Conservation (phyloP, 2,329 filamentous ascomycete species). For the Gyromitra esculenta region DNA sequence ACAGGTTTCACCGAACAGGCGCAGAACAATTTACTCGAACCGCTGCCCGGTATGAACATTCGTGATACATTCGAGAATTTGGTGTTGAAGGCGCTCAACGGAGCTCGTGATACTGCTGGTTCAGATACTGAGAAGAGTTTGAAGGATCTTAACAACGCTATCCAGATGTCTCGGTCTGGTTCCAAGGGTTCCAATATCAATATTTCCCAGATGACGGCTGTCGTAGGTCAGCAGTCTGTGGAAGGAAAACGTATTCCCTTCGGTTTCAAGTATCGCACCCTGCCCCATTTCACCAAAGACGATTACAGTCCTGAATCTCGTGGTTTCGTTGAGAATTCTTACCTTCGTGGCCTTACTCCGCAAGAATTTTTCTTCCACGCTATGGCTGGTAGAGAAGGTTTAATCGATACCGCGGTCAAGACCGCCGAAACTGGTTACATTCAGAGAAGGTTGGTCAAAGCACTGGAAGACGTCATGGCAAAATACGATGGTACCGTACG, state of each 20-base stretch:
- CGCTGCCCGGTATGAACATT: slow-evolving; percentile 97
- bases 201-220: slow-evolving; percentile 98
- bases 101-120: slow-evolving; percentile 95
- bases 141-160: slow-evolving; percentile 95
- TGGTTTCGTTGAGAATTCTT: slow-evolving; percentile 98
- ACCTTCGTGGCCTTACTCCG: slow-evolving; percentile 92
- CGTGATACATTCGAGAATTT: slow-evolving; percentile 98
- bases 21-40: slow-evolving; percentile 85
- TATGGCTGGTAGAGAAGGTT: slow-evolving; percentile 99
- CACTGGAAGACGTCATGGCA: slow-evolving; percentile 94
- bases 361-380: slow-evolving; percentile 99
- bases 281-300: slow-evolving; percentile 98
- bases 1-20: slow-evolving; percentile 78
- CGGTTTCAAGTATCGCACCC: slow-evolving; percentile 96
- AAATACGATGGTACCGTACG: slow-evolving; percentile 97
- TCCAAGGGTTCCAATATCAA: slow-evolving; percentile 99
- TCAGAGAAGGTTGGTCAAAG: slow-evolving; percentile 96
- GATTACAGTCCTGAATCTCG: slow-evolving; percentile 97
- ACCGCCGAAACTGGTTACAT: slow-evolving; percentile 99
- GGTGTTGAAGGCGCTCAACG: slow-evolving; percentile 92
- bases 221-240: slow-evolving; percentile 97
- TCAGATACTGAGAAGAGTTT: slow-evolving; percentile 89
- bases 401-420: slow-evolving; percentile 99
- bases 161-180: slow-evolving; percentile 93
- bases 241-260: slow-evolving; percentile 99